Base-by-base conservation (phyloP, 768 basidiomycete genomes). In the Rhizopogon sp. region DNA sequence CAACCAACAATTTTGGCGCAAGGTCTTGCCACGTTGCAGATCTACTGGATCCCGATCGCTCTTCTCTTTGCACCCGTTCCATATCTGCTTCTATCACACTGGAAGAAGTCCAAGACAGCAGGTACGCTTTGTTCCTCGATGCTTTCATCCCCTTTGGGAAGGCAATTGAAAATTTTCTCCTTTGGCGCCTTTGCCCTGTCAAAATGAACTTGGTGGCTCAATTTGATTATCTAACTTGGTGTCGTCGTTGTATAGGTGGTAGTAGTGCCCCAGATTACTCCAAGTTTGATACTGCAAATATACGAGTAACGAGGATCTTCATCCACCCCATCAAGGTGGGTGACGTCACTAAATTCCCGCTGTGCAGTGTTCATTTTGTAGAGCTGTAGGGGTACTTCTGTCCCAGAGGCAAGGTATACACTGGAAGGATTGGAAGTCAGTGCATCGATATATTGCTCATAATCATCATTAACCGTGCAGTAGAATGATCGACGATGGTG, bases 401-500 rank as follows among this genome's bases (percentile, higher is more conserved):
- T 89, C 1, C 71, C 75, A 49, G 73, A 74, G 42, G 78, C 77
- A 7, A 76, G 65, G 29, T 89, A 83, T 60, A 84, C 81, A 6
- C 74, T 76, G 13, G 74, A 82, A 58, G 88, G 88, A 28, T 67
- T 91, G 3, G 82, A 88, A 76, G 88, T 87, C 54, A 43, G 73
- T 66, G 56, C 40, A 28, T 35, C 29, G 22, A 28, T 25, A 6
- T 31, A 16, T 35, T 45, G 37, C 29, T 40, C 35, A 42, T 52
- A 45, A 50, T 22, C 39, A 31, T 40, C 53, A 47, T 61, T 31
- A 33, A n/a, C 25, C 20, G 47, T 41, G 28, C 1, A 22, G n/a
- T 58, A 90, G 88, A 75, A 85, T 64, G 89, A 91, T 62, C 77
- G 89, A 58, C 75, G 72, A 66, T 89, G 87, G 81, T 84, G 81